Evolutionary conservation across 2,329 filamentous ascomycete species (phyloP), one percentile per base, ranked within the genome.

Genomic region (Verticillium dahliae): DNA sequence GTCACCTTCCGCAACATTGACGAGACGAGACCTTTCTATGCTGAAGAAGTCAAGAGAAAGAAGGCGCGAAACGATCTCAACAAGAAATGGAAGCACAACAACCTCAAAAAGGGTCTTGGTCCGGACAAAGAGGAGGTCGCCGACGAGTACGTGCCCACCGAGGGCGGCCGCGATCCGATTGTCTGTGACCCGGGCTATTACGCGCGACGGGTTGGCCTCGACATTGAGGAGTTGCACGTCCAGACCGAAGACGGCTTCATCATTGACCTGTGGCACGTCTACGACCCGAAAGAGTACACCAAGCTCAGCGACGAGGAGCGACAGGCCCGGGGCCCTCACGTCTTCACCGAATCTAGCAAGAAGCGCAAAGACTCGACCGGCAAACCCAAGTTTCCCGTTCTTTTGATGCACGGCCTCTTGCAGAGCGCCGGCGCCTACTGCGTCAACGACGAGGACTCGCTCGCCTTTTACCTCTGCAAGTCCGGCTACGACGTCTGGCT

Each of bases 161-260:
- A 95, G 74, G 92, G 92, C 15, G 92, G 92, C 0, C 85, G 83
- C 6, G 94, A 97, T 72, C 88, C 85, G 3, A 77, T 97, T 7
- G 75, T 90, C 7, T 91, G 90, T 69, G 90, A 97, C 68, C 85
- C 93, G 22, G 83, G 83, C 2, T 95, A 97, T 71, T 97, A 98
- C 71, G 93, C 94, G 1, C 83, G 91, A 22, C 82, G 93, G 13
- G 92, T 97, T 14, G 94, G 94, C 0, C 81, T 98, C 1, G 92
- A 97, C 64, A 85, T 92, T 31, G 93, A 97, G 70, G 84, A 84
- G 10, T 91, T 92, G 69, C 81, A 90, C 58, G 92, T 97, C 0
- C 89, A 96, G 73, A 97, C 94, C 0, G 93, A 97, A 72, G 94
- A 98, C 69, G 93, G 93, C 1, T 97, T 97, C 71, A 85, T 97